Percentiles rank a stretch among this genome's conserved stretches.
These are phyloP conservation scores for Penicillium sclerotigenum DNA, from an alignment of 2,329 filamentous ascomycete genomes.

Conservation along the genomic window DNA sequence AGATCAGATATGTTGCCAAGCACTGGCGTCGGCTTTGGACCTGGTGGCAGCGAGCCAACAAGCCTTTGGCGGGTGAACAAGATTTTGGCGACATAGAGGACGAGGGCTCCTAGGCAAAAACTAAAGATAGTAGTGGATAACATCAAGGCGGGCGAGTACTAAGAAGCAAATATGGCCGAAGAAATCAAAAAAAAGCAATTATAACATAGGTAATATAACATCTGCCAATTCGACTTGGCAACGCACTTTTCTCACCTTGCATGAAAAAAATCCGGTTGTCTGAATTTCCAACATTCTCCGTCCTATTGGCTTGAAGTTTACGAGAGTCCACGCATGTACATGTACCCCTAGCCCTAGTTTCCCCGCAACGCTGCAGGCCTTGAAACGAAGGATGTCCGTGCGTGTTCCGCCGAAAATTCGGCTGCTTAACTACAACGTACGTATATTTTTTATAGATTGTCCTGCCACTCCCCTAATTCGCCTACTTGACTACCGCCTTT, in stretches of 20 bases:
- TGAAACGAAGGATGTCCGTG: no score
- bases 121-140: not conserved
- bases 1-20: constrained; percentile 53
- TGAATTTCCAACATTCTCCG: not conserved
- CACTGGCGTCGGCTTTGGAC: constrained; percentile 49
- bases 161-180: not conserved
- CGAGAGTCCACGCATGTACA: not conserved
- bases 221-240: no score
- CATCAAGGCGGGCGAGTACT: not conserved
- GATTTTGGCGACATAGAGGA: constrained; percentile 1
- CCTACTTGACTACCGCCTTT: no score
- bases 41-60: constrained; percentile 45
- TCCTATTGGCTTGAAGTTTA: not conserved
- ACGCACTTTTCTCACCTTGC: no score
- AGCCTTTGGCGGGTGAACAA: not conserved
- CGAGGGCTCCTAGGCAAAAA: not conserved
- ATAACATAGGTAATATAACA: not conserved
- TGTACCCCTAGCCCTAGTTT: not conserved
- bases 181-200: not conserved
- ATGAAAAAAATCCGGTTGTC: not conserved
- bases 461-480: no score
- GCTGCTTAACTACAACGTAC: no score
- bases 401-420: no score
- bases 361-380: no score
- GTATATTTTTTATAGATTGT: no score